These are phyloP conservation scores for Fusarium xyrophilum DNA, from an alignment of 2,329 filamentous ascomycete genomes.

Conservation along the genomic window DNA sequence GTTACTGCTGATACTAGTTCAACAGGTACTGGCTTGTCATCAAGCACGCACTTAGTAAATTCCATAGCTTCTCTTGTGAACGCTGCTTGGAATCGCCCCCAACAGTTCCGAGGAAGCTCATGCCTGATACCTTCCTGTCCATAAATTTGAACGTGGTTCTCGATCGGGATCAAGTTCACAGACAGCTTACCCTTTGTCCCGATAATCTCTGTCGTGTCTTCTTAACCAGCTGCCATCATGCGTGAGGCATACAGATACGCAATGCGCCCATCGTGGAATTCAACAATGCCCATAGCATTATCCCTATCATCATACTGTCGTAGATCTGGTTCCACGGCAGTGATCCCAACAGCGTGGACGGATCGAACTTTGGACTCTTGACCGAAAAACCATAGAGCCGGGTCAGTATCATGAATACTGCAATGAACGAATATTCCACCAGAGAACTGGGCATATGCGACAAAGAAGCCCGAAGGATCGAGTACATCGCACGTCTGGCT, in stretches of 20 bases:
- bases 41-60: constrained; percentile 65
- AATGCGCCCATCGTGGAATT: constrained; percentile 69
- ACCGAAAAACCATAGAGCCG: constrained; percentile 44
- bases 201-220: constrained; percentile 72
- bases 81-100: constrained; percentile 66
- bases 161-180: constrained; percentile 61
- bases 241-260: constrained; percentile 69
- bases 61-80: constrained; percentile 70
- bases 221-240: constrained; percentile 73
- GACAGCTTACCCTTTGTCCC: constrained; percentile 69
- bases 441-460: constrained; percentile 67
- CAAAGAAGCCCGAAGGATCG: constrained; percentile 71
- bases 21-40: constrained; percentile 62
- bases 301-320: constrained; percentile 42
- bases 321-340: constrained; percentile 40
- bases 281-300: constrained; percentile 60
- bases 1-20: constrained; percentile 64
- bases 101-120: constrained; percentile 68
- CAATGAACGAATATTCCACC: constrained; percentile 77
- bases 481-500: constrained; percentile 73
- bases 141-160: constrained; percentile 62
- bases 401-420: constrained; percentile 69
- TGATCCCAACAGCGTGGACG: constrained; percentile 42
- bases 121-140: constrained; percentile 56
- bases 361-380: constrained; percentile 39